phyloP scores from a whole-genome alignment of 495 filamentous ascomycete genomes.

The Annulohypoxylon bovei region DNA sequence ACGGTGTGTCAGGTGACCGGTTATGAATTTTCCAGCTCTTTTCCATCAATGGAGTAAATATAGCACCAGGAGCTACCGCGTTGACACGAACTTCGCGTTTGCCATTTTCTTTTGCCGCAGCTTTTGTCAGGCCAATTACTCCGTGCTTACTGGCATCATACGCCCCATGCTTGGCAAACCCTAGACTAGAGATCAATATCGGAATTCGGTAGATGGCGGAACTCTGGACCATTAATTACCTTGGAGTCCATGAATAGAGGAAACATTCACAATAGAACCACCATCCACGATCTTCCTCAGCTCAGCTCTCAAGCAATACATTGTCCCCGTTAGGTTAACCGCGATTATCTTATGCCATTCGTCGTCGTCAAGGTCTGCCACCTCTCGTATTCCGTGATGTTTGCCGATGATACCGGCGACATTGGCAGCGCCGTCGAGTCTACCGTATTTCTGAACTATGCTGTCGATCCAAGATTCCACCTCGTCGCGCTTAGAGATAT shows the following conservation, averaged over 20 bases:
- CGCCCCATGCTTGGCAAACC: conserved; percentile 56
- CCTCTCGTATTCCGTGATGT: conserved; percentile 44
- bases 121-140: conserved; percentile 67
- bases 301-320: conserved; percentile 67
- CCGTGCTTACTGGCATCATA: conserved; percentile 68
- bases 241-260: conserved; percentile 62
- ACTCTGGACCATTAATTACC: conserved; percentile 47
- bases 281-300: conserved; percentile 57
- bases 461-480: conserved; percentile 51
- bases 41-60: conserved; percentile 65
- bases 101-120: conserved; percentile 67
- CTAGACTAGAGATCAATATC: conserved; percentile 34
- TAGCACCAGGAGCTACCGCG: conserved; percentile 64
- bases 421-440: conserved; percentile 68
- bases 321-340: conserved; percentile 66
- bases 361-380: conserved; percentile 51
- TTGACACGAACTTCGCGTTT: conserved; percentile 66
- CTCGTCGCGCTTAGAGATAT: conserved; percentile 46
- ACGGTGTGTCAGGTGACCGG: conserved; percentile 45
- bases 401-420: conserved; percentile 61
- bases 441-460: conserved; percentile 47
- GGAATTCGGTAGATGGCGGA: conserved; percentile 1
- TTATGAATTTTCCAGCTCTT: conserved; percentile 47
- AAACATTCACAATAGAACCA: conserved; percentile 68
- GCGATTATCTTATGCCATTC: conserved; percentile 65